phyloP scores from a whole-genome alignment of 208 protist species.

The Trypanosoma cruzi region DNA sequence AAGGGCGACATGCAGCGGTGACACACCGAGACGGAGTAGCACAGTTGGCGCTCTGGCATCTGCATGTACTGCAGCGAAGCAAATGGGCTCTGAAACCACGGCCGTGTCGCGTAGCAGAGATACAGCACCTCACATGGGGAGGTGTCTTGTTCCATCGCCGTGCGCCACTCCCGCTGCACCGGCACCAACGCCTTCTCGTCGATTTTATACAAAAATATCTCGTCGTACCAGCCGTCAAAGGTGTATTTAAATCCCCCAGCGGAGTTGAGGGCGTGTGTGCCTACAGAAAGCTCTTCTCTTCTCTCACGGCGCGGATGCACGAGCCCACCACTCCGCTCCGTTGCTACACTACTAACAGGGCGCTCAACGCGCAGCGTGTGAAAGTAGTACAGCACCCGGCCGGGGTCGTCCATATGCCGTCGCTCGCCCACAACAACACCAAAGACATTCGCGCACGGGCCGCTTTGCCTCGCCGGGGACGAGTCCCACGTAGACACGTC shows the following conservation, averaged over 20 bases:
- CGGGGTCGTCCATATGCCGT: constrained; percentile 47
- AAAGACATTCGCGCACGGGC: constrained; percentile 27
- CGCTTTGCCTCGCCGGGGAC: background rate
- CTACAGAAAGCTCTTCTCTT: constrained; percentile 23
- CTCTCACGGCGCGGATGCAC: constrained; percentile 24
- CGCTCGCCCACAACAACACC: constrained; percentile 46
- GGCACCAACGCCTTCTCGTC: constrained; percentile 21
- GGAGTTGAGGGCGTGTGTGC: constrained; percentile 36
- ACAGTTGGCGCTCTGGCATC: constrained; percentile 52
- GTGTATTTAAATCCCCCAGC: constrained; percentile 62
- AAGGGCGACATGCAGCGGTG: constrained; percentile 74
- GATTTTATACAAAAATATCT: constrained; percentile 30
- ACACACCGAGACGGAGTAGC: constrained; percentile 69
- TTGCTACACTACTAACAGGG: constrained; percentile 10
- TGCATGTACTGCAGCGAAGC: constrained; percentile 51
- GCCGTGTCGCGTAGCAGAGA: constrained; percentile 61
- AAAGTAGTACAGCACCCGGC: constrained; percentile 56
- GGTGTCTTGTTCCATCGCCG: constrained; percentile 55
- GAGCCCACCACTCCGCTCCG: constrained; percentile 12
- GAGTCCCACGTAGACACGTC: constrained; percentile 18
- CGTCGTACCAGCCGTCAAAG: constrained; percentile 78
- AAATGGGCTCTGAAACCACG: constrained; percentile 67
- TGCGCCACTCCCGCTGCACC: constrained; percentile 50
- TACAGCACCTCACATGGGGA: constrained; percentile 66
- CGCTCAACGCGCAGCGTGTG: constrained; percentile 45